phyloP scores from a whole-genome alignment of 345 rosid genomes.

The Anacardium occidentale region DNA sequence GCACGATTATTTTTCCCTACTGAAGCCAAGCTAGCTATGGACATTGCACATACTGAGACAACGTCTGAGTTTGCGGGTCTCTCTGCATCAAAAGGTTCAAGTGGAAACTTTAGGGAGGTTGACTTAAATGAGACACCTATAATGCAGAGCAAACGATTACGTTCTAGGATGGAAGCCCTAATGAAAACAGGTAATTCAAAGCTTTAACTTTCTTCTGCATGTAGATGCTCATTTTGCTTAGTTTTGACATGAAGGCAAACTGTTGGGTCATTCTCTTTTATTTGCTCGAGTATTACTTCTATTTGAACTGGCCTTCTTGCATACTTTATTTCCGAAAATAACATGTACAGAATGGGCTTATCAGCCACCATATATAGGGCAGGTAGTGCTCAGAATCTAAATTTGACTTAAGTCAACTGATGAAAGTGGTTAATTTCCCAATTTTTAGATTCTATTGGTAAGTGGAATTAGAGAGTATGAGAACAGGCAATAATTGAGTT shows the following conservation, averaged over 20 bases:
- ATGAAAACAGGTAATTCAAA: slow-evolving; percentile 76
- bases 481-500: neutral
- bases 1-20: slow-evolving; percentile 80
- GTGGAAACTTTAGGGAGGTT: slow-evolving; percentile 68
- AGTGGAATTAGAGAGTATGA: neutral
- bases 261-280: neutral
- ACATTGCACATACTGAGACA: slow-evolving; percentile 72
- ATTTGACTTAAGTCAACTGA: neutral
- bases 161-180: slow-evolving; percentile 74
- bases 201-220: slow-evolving; percentile 2
- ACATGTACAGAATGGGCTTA: neutral
- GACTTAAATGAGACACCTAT: slow-evolving; percentile 88
- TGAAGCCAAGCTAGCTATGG: slow-evolving; percentile 95
- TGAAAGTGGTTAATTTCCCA: neutral
- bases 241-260: neutral
- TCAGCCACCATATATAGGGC: neutral
- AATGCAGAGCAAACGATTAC: slow-evolving; percentile 66
- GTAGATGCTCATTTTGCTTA: neutral
- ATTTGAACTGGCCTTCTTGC: neutral
- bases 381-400: neutral
- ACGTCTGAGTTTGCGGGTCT: slow-evolving; percentile 66
- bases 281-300: neutral
- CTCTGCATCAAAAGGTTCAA: slow-evolving; percentile 54
- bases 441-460: neutral
- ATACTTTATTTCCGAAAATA: neutral